Percentiles rank a stretch among this genome's conserved stretches.
Evolutionary conservation across 208 protist species (phyloP).

Genomic region (Wallacemonas sp.): DNA sequence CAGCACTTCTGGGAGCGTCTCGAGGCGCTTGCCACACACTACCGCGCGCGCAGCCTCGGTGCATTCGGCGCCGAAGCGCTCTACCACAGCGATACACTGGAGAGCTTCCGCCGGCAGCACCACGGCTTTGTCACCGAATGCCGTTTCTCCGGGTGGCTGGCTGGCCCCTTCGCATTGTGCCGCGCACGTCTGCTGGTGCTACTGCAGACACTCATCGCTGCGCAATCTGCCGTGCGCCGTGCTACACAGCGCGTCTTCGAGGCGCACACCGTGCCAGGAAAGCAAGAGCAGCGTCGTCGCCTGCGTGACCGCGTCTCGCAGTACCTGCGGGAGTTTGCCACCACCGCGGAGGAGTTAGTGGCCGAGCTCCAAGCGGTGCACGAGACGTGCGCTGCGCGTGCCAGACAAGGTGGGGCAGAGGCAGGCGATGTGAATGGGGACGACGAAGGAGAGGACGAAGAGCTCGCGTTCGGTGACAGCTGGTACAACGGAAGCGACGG

Average conservation of each 20-base stretch:
- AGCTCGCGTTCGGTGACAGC: neutral
- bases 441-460: constrained; percentile 1
- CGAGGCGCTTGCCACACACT: constrained; percentile 24
- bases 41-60: constrained; percentile 27
- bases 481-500: constrained; percentile 1
- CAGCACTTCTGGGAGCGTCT: constrained; percentile 64
- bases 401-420: neutral
- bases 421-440: constrained; percentile 1
- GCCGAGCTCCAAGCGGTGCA: constrained; percentile 32
- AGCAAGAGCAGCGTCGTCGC: constrained; percentile 23
- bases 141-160: constrained; percentile 53
- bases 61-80: constrained; percentile 48
- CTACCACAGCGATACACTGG: constrained; percentile 48
- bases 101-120: constrained; percentile 56
- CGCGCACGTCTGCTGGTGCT: constrained; percentile 48
- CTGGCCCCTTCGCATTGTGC: constrained; percentile 29
- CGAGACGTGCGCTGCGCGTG: neutral
- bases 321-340: constrained; percentile 36
- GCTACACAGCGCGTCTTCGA: constrained; percentile 25
- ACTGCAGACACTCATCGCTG: constrained; percentile 39
- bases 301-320: constrained; percentile 42
- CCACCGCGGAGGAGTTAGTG: constrained; percentile 32
- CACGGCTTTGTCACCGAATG: constrained; percentile 62
- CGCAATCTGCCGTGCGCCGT: constrained; percentile 10
- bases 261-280: constrained; percentile 3